Base-by-base conservation (phyloP, 2,329 filamentous ascomycete species). In the Calonectria fujianensis region DNA sequence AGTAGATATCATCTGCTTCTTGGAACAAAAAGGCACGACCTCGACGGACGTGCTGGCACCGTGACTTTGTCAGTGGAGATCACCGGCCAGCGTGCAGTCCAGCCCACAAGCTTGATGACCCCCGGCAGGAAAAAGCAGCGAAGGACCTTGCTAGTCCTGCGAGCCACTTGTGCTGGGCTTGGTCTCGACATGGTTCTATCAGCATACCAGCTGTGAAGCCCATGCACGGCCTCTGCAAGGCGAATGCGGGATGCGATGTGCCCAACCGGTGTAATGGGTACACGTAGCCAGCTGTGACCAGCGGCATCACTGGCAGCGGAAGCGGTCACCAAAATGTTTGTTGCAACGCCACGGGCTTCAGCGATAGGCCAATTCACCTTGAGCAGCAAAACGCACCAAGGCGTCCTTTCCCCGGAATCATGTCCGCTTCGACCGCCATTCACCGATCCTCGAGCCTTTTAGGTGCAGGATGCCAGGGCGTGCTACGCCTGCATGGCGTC, bases 201-300 rank as follows among this genome's bases (percentile, higher is more conserved):
- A 54, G 57, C 70, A 68, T 64, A 69, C 65, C 48, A 67, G 52
- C 48, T 64, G 70, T 68, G 39, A 69, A 69, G 59, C 71, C 66
- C 37, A 69, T 73, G 71, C 72, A 74, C 51, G 32, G 67, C 68
- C 69, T 72, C 74, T 70, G 72, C 64, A 75, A 74, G 73, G 65
- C 70, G 61, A 66, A 71, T 79, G 78, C 76, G 52, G 71, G 76
- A 69, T 73, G 57, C 32, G 74, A 76, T 80, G 73, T 76, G 67
- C 74, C 73, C 75, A 79, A 70, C 78, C 78, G 79, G 61, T 80
- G 61, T 70, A 70, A 76, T 79, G 52, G 77, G 70, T 74, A 79
- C 79, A 80, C 79, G 79, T 80, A 81, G 73, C 75, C 70, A 73
- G 70, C 68, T 63, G 57, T 74, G 41, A 51, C 67, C 50, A 45